A percentile compares a stretch with the other conserved stretches of the same genome.
Evolutionary conservation across 257 asterid species (phyloP).

Genomic region (Leptodermis oblonga): DNA sequence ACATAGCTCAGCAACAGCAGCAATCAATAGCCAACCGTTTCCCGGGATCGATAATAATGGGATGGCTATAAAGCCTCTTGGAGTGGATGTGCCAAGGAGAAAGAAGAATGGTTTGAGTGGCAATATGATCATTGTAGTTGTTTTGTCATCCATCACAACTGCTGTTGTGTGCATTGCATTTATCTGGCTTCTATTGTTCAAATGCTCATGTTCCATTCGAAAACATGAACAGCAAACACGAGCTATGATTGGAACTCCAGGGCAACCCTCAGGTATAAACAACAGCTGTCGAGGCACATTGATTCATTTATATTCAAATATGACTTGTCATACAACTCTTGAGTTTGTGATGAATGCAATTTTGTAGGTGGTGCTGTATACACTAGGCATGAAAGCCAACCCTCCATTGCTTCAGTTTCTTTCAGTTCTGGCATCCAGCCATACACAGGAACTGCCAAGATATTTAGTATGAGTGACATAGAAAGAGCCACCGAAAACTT

Average conservation of each 20-base stretch:
- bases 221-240: slow-evolving; percentile 26
- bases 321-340: no score
- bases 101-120: slow-evolving; percentile 39
- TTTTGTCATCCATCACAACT: slow-evolving; percentile 60
- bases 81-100: slow-evolving; percentile 58
- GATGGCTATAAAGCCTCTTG: slow-evolving; percentile 66
- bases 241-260: slow-evolving; percentile 29
- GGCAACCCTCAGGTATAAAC: slow-evolving; percentile 59
- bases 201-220: slow-evolving; percentile 27
- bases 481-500: slow-evolving; percentile 61
- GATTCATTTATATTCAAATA: no score
- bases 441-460: slow-evolving; percentile 70
- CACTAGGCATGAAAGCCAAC: slow-evolving; percentile 42
- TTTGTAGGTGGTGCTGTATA: slow-evolving; percentile 48
- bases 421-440: slow-evolving; percentile 60
- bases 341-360: no score
- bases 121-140: slow-evolving; percentile 47
- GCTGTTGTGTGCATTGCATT: slow-evolving; percentile 58
- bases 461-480: slow-evolving; percentile 51
- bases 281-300: no score
- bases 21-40: slow-evolving; percentile 40
- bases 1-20: slow-evolving; percentile 38
- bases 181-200: slow-evolving; percentile 50
- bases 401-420: slow-evolving; percentile 58
- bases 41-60: slow-evolving; percentile 37